Base-by-base conservation (phyloP, 2,329 filamentous ascomycete species). In the Penicillium freii region DNA sequence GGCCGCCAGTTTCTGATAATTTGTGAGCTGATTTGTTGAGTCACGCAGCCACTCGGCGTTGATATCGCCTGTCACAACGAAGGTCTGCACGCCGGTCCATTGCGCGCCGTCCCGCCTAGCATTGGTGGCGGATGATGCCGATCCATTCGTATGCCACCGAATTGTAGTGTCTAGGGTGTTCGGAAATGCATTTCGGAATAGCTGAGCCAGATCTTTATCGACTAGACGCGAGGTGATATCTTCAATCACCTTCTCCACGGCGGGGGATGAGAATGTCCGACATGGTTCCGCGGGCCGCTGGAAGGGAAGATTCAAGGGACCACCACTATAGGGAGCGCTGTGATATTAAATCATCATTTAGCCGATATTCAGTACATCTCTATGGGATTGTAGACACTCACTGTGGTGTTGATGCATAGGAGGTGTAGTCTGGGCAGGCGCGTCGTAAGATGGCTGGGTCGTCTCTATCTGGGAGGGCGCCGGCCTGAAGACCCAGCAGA, bases 151-250 rank as follows among this genome's bases (percentile, higher is more conserved):
- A 71, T 96, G 92, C 82, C 93, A 96, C 68, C 90, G 86, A 62
- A 96, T 85, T 0, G 92, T 96, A 0, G 92, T 96, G 69, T 96
- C 92, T 3, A 94, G 84, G 0, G 90, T 93, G 60, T 94, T 96
- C 5, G 93, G 93, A 63, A 95, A 97, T 2, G 93, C 87, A 71
- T 99, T 99, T 72, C 96, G 91, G 71, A 99, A 99, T 11, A 99
- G 80, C 27, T 92, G 87, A 4, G 93, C 93, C 13, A 99, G 84
- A 67, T 97, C 94, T 17, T 88, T 88, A 68, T 97, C 88, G 58
- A 87, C 82, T 78, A 99, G 89, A 52, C 85, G 87, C 29, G 84
- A 82, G 6, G 88, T 94, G 64, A 99, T 81, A 65, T 97, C 87
- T 31, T 85, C 74, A 61, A 99, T 97, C 51, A 97, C 89, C 68